Conservation (phyloP, 768 basidiomycete species). For the Agrocybe praecox region DNA sequence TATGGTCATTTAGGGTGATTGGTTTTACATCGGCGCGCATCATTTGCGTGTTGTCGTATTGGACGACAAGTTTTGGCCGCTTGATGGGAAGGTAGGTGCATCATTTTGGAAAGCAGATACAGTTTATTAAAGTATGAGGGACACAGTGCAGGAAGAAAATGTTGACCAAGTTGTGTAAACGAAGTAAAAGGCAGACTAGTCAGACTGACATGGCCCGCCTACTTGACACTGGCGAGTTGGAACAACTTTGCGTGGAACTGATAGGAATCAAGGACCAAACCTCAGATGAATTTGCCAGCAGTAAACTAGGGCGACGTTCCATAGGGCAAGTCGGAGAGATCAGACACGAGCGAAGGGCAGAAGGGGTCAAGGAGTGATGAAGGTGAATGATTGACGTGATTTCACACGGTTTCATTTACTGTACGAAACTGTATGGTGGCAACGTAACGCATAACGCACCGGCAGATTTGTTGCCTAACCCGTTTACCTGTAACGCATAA, state of each 20-base stretch:
- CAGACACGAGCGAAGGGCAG: slow-evolving; percentile 13
- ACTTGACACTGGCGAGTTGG: slow-evolving; percentile 43
- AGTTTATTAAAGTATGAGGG: slow-evolving; percentile 1
- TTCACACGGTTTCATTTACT: neutral
- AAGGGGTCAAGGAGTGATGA: slow-evolving; percentile 12
- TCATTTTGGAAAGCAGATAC: neutral
- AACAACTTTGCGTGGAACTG: slow-evolving; percentile 46
- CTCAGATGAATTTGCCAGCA: slow-evolving; percentile 11
- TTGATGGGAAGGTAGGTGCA: slow-evolving; percentile 35
- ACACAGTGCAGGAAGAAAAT: slow-evolving; percentile 34
- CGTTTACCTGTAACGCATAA: too few relatives aligned
- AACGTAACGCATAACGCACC: too few relatives aligned
- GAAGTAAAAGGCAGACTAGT: slow-evolving; percentile 31
- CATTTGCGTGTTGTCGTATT: slow-evolving; percentile 38
- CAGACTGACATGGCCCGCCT: slow-evolving; percentile 34
- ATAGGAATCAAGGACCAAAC: slow-evolving; percentile 14
- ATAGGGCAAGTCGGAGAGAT: slow-evolving; percentile 2
- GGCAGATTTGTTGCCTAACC: too few relatives aligned
- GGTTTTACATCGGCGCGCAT: slow-evolving; percentile 56
- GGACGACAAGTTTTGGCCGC: slow-evolving; percentile 37
- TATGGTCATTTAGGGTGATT: slow-evolving; percentile 33
- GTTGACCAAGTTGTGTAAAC: slow-evolving; percentile 33
- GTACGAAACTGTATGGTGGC: too few relatives aligned
- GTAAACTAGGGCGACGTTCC: slow-evolving; percentile 9
- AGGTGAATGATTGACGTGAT: neutral